Evolutionary conservation across 75 land plant genomes (phyloP), one percentile per base, ranked within the genome.

Genomic region (Cunninghamia lanceolata): DNA sequence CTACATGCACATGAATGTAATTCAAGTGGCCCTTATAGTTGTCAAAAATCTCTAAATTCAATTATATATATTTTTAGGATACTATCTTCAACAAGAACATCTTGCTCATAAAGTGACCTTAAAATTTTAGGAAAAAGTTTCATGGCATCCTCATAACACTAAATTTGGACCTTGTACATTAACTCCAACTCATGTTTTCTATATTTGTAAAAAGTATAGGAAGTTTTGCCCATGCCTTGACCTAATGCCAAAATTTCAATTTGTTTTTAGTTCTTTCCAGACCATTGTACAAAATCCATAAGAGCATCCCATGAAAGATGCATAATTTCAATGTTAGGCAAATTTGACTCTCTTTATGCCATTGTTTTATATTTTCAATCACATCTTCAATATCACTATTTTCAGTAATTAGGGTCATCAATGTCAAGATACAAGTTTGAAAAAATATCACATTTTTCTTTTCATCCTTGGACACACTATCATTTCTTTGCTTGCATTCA

Each of bases 221-320:
- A 71, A 97, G 93, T 36, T 89, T 56, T 71, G n/a, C n/a, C n/a
- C n/a, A n/a, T n/a, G n/a, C n/a, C n/a, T n/a, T n/a, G n/a, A n/a
- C n/a, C n/a, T n/a, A 97, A 89, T 43, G 96, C 97, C 70, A 92
- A 47, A 91, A 95, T 97, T 66, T 94, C 92, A 91, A 95, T 97
- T 89, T 97, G 99, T 89, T 97, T 97, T 86, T 97, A 98, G 86
- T 97, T 97, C 84, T 95, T 97, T 3, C 97, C 97, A 83, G 99
- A 97, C 99, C 99, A 97, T 87, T 95, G 97, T 85, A 97, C 70
- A 36, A n/a, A n/a, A n/a, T n/a, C n/a, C n/a, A n/a, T n/a, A n/a
- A n/a, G n/a, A n/a, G n/a, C n/a, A n/a, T n/a, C n/a, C n/a, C n/a
- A n/a, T n/a, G n/a, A n/a, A n/a, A 97, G 91, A 11, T 96, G 90